Conservation (phyloP, 2,329 filamentous ascomycete genomes). For the Byssochlamys sp. region DNA sequence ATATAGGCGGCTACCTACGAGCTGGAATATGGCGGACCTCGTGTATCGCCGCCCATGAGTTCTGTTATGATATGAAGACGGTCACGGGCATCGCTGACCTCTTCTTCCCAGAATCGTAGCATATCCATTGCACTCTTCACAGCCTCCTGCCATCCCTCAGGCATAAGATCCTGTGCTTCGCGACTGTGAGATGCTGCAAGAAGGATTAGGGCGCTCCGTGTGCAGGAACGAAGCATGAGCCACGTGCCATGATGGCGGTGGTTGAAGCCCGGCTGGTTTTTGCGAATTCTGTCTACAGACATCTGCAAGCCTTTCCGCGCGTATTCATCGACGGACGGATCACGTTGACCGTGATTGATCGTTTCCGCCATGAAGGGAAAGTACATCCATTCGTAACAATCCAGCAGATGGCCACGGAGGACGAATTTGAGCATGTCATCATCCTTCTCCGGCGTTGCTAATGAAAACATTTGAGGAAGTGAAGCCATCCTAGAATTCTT, state of each 20-base stretch:
- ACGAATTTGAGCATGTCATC: constrained; percentile 26
- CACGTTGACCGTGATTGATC: constrained; percentile 15
- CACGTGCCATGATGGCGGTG: constrained; percentile 27
- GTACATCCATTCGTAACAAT: constrained; percentile 32
- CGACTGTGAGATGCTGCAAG: constrained; percentile 13
- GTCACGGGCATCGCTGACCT: constrained; percentile 17
- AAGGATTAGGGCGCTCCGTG: constrained; percentile 21
- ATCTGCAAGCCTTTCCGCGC: constrained; percentile 21
- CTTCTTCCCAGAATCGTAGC: constrained; percentile 18
- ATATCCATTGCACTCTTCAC: constrained; percentile 17
- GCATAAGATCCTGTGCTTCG: constrained; percentile 12
- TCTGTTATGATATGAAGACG: constrained; percentile 13
- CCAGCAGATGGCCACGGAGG: constrained; percentile 24
- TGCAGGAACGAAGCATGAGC: constrained; percentile 25
- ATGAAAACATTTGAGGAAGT: constrained; percentile 12
- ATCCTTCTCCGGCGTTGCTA: constrained; percentile 15
- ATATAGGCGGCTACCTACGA: not conserved
- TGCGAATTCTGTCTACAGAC: constrained; percentile 24
- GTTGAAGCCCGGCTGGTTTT: constrained; percentile 23
- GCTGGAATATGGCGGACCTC: not conserved
- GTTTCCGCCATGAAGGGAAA: constrained; percentile 26
- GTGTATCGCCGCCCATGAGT: constrained; percentile 8
- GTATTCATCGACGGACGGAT: constrained; percentile 13
- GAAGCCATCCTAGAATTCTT: constrained; percentile 7
- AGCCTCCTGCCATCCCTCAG: constrained; percentile 15